Percentiles rank a stretch among this genome's conserved stretches.
These are phyloP conservation scores for Graphiopsis chlorocephala DNA, from an alignment of 2,329 filamentous ascomycete species.

Conservation along the genomic window DNA sequence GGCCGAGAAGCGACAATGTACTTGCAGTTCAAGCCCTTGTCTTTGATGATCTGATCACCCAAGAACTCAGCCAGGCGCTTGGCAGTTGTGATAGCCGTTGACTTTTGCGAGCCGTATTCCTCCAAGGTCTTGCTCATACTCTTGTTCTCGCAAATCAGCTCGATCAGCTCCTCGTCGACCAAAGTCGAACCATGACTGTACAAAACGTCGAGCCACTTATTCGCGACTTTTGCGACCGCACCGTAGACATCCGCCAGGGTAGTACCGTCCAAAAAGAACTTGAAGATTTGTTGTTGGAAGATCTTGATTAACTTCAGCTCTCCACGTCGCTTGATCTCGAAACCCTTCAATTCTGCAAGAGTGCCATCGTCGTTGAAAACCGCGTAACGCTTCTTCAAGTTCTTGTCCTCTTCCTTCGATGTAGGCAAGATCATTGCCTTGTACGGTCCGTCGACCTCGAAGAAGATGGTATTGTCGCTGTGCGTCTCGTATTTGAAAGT, in stretches of 20 bases:
- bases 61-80: constrained; percentile 92
- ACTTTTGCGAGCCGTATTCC: constrained; percentile 94
- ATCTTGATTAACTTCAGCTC: constrained; percentile 99
- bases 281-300: constrained; percentile 98
- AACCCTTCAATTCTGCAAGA: constrained; percentile 92
- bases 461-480: constrained; percentile 99
- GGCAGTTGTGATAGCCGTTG: constrained; percentile 97
- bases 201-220: constrained; percentile 94
- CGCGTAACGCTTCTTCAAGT: constrained; percentile 97
- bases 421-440: constrained; percentile 96
- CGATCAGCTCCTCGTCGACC: constrained; percentile 94
- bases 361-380: constrained; percentile 98
- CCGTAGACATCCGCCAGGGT: constrained; percentile 86
- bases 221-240: constrained; percentile 90
- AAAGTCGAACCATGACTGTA: constrained; percentile 84
- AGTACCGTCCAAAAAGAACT: constrained; percentile 91
- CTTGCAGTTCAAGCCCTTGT: constrained; percentile 98
- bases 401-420: constrained; percentile 98
- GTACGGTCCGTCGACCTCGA: constrained; percentile 97
- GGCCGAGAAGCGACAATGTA: constrained; percentile 94
- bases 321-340: constrained; percentile 95
- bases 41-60: constrained; percentile 98
- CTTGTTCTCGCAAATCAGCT: constrained; percentile 99
- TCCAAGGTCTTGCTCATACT: constrained; percentile 97
- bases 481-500: constrained; percentile 92